A percentile compares a stretch with the other conserved stretches of the same genome.
Evolutionary conservation across 176 grass and related monocot species (phyloP).

Genomic region (Bonia amplexicaulis): DNA sequence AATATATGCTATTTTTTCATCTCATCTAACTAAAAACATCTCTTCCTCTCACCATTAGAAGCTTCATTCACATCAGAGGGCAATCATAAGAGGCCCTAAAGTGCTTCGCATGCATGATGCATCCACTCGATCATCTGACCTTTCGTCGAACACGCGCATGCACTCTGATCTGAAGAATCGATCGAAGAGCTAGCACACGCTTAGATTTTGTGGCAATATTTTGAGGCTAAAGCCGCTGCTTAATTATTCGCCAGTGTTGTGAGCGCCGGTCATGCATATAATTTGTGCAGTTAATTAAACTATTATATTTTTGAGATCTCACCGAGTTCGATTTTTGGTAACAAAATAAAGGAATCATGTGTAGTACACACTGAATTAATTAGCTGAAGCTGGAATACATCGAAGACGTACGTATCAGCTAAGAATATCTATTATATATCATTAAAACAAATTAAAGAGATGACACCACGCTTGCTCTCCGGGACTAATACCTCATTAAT

Average conservation of each 20-base stretch:
- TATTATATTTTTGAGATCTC: background rate
- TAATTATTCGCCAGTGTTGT: slow-evolving; percentile 8
- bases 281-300: background rate
- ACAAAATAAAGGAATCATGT: background rate
- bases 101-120: slow-evolving; percentile 45
- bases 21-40: slow-evolving; percentile 31
- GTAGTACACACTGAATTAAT: background rate
- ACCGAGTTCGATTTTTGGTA: background rate
- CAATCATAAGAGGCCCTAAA: slow-evolving; percentile 64
- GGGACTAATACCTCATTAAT: no score
- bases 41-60: slow-evolving; percentile 46
- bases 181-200: slow-evolving; percentile 40
- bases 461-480: no score
- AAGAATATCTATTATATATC: no score
- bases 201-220: slow-evolving; percentile 58
- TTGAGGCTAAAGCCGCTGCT: slow-evolving; percentile 32
- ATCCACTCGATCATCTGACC: slow-evolving; percentile 42
- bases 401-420: no score
- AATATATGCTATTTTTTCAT: slow-evolving; percentile 6
- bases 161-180: slow-evolving; percentile 32
- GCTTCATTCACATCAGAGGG: slow-evolving; percentile 49
- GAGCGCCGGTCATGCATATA: background rate
- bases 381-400: no score
- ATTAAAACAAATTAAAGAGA: no score
- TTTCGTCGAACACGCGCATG: slow-evolving; percentile 39